These are phyloP conservation scores for Peribolospora kevripleyi DNA, from an alignment of 768 basidiomycete species.

Conservation along the genomic window DNA sequence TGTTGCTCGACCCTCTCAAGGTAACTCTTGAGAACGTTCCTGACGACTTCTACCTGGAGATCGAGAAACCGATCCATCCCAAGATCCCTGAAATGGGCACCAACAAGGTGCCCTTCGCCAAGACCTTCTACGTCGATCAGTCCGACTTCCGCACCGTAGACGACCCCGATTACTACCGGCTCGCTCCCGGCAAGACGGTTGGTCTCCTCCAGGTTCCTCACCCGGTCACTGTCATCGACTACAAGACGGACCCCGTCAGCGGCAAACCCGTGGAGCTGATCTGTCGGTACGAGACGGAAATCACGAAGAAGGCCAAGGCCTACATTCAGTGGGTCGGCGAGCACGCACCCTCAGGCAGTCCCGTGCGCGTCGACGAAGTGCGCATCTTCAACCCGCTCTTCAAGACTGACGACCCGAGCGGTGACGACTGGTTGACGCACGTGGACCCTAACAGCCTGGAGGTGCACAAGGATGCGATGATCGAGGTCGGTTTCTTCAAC, in stretches of 20 bases:
- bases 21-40: conserved; percentile 75
- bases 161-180: conserved; percentile 76
- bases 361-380: conserved; percentile 65
- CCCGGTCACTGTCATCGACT: conserved; percentile 80
- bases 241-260: conserved; percentile 44
- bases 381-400: conserved; percentile 81
- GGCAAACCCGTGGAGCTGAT: conserved; percentile 57
- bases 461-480: conserved; percentile 49
- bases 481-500: conserved; percentile 73
- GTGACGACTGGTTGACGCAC: conserved; percentile 54
- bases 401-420: conserved; percentile 67
- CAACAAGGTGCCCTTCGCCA: conserved; percentile 59
- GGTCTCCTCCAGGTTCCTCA: conserved; percentile 80
- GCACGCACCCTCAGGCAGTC: conserved; percentile 48
- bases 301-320: conserved; percentile 53
- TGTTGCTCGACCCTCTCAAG: conserved; percentile 76
- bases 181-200: conserved; percentile 91
- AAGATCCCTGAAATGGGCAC: conserved; percentile 72
- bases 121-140: conserved; percentile 68
- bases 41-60: conserved; percentile 53
- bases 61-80: conserved; percentile 82
- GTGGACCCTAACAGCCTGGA: conserved; percentile 61
- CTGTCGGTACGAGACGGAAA: conserved; percentile 41
- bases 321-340: conserved; percentile 96
- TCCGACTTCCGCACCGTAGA: conserved; percentile 83